Conservation (phyloP, 148 eudicot species). For the Fagopyrum homotropicum region DNA sequence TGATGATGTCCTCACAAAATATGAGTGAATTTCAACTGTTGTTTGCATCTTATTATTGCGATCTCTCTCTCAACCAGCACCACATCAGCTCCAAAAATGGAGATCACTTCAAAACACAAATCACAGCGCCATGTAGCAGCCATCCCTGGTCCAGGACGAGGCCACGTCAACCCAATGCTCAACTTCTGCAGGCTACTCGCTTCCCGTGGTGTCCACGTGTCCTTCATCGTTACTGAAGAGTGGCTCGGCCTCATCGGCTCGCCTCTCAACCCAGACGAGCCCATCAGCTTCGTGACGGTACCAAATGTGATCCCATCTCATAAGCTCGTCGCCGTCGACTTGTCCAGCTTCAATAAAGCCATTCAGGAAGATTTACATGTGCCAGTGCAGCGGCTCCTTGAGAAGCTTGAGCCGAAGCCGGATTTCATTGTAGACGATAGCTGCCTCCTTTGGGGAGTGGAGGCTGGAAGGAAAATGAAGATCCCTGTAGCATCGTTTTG, state of each 20-base stretch:
- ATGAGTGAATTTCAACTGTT: too few species aligned
- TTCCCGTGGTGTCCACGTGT: background rate
- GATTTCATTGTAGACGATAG: constrained; percentile 24
- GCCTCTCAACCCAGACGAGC: background rate
- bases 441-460: constrained; percentile 24
- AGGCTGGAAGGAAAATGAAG: constrained; percentile 21
- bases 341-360: constrained; percentile 20
- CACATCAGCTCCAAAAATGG: too few species aligned
- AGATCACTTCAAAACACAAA: too few species aligned
- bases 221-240: constrained; percentile 5
- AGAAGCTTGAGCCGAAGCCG: constrained; percentile 13
- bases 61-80: too few species aligned
- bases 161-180: constrained; percentile 8
- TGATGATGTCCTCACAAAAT: too few species aligned
- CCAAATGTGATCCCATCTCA: constrained; percentile 21
- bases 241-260: constrained; percentile 7
- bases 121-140: background rate
- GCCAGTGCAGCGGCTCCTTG: constrained; percentile 27
- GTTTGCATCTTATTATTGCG: too few species aligned
- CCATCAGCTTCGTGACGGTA: background rate
- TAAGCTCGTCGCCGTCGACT: constrained; percentile 14
- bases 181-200: background rate
- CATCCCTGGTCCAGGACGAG: background rate
- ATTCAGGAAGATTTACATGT: constrained; percentile 17
- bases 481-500: constrained; percentile 32